Evolutionary conservation across 2,329 filamentous ascomycete species (phyloP).

Genomic region (Epichloe hybrida): DNA sequence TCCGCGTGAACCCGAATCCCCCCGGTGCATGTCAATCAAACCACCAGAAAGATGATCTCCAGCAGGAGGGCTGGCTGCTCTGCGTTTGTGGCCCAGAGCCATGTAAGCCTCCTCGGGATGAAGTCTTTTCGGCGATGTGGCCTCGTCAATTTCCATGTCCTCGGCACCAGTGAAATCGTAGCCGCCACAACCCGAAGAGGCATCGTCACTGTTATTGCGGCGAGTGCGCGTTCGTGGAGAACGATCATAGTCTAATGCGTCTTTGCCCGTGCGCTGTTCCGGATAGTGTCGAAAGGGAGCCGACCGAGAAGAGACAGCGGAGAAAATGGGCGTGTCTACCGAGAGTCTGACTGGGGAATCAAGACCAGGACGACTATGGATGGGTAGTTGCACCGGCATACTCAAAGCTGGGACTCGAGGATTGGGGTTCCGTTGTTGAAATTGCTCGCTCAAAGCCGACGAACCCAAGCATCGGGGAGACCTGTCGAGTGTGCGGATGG

Average conservation of each 20-base stretch:
- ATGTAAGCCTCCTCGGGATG: conserved; percentile 34
- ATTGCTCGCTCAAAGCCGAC: conserved; percentile 26
- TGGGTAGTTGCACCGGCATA: conserved; percentile 33
- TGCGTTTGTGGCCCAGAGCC: conserved; percentile 35
- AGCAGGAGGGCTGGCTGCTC: conserved; percentile 39
- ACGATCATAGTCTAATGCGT: conserved; percentile 31
- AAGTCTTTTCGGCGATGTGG: conserved; percentile 34
- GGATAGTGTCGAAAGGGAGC: conserved; percentile 26
- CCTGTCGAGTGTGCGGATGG: conserved; percentile 30
- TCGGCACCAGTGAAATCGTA: conserved; percentile 26
- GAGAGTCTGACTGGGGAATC: conserved; percentile 17
- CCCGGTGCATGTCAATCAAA: conserved; percentile 30
- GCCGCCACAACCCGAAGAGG: conserved; percentile 30
- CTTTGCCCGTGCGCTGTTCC: conserved; percentile 31
- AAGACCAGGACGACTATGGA: conserved; percentile 24
- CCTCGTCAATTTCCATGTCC: conserved; percentile 40
- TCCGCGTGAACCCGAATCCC: conserved; percentile 33
- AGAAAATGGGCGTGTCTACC: conserved; percentile 32
- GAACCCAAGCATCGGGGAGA: conserved; percentile 32
- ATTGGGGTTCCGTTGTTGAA: conserved; percentile 23
- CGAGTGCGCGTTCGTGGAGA: conserved; percentile 31
- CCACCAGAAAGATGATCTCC: conserved; percentile 31
- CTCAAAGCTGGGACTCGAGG: conserved; percentile 26
- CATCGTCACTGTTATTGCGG: conserved; percentile 41
- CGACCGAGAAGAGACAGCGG: conserved; percentile 33